A percentile compares a stretch with the other conserved stretches of the same genome.
phyloP scores from a whole-genome alignment of 192 early-diverging fungal genomes.

The Coemansia sp. region DNA sequence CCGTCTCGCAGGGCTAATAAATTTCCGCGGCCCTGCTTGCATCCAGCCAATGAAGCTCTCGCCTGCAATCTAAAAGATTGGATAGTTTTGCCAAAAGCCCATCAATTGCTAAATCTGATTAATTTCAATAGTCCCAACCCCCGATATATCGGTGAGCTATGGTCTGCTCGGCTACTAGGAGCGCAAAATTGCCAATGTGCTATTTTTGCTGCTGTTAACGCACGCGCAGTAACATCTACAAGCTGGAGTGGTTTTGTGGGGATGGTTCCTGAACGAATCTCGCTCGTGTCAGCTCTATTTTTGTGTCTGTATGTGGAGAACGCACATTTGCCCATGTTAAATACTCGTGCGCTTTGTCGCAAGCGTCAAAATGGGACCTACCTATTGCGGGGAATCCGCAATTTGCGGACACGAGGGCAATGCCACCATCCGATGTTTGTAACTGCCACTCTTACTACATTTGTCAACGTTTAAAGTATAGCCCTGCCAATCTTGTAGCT shows the following conservation, averaged over 20 bases:
- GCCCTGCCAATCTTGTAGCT: neutral
- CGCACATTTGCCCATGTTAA: neutral
- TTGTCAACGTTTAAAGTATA: neutral
- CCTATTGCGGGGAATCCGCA: neutral
- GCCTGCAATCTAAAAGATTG: neutral
- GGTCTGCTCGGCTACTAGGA: neutral
- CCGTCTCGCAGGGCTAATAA: constrained; percentile 6
- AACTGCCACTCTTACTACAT: neutral
- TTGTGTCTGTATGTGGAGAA: neutral
- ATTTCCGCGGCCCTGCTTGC: constrained; percentile 18
- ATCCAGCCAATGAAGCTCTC: constrained; percentile 4
- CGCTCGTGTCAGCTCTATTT: neutral
- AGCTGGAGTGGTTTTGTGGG: neutral
- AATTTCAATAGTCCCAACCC: neutral
- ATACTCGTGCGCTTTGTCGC: neutral
- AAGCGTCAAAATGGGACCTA: neutral
- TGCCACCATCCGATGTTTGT: neutral
- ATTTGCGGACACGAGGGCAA: neutral
- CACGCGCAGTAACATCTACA: neutral
- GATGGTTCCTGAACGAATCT: neutral
- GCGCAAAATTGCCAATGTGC: neutral
- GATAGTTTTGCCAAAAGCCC: no score
- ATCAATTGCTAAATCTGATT: neutral
- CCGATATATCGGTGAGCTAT: neutral
- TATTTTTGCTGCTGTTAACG: neutral